These are phyloP conservation scores for Backusella tarrabulga DNA, from an alignment of 192 early-diverging fungal species.

Conservation along the genomic window DNA sequence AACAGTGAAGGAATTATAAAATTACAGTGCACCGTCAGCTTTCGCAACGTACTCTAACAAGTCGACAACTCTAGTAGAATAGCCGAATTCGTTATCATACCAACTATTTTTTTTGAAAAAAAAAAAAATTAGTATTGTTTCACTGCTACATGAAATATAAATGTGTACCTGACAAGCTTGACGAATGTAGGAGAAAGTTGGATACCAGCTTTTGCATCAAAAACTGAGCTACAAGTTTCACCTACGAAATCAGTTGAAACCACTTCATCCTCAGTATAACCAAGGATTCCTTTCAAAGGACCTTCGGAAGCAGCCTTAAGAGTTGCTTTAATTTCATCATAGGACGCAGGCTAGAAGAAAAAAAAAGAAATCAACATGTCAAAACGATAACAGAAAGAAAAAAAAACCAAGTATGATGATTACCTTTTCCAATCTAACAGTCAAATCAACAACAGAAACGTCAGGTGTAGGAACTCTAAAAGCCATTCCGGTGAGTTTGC, in stretches of 20 bases:
- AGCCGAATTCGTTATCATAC: conserved; percentile 94
- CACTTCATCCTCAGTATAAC: conserved; percentile 92
- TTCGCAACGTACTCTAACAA: conserved; percentile 73
- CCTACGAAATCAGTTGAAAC: conserved; percentile 96
- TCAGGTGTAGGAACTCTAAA: conserved; percentile 95
- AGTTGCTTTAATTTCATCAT: conserved; percentile 85
- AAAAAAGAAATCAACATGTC: not conserved
- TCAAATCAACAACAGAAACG: conserved; percentile 98
- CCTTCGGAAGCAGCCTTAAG: conserved; percentile 85
- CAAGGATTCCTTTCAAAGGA: conserved; percentile 85
- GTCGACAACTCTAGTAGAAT: conserved; percentile 90
- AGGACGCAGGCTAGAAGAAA: conserved; percentile 62
- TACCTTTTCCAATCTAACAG: conserved; percentile 85
- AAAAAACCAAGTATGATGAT: not conserved
- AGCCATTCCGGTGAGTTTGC: conserved; percentile 95
- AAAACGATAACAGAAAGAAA: not conserved
- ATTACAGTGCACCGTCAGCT: conserved; percentile 30
- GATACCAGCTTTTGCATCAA: conserved; percentile 97
- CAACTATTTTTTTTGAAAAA: conserved; percentile 43
- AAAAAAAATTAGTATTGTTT: conserved; percentile 40
- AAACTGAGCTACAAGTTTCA: conserved; percentile 89
- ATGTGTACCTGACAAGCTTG: conserved; percentile 64
- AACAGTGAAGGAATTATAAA: not conserved
- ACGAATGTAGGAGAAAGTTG: conserved; percentile 92
- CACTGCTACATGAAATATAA: conserved; percentile 46